Evolutionary conservation across 768 basidiomycete species (phyloP).

Genomic region (Hemileccinum impolitum): DNA sequence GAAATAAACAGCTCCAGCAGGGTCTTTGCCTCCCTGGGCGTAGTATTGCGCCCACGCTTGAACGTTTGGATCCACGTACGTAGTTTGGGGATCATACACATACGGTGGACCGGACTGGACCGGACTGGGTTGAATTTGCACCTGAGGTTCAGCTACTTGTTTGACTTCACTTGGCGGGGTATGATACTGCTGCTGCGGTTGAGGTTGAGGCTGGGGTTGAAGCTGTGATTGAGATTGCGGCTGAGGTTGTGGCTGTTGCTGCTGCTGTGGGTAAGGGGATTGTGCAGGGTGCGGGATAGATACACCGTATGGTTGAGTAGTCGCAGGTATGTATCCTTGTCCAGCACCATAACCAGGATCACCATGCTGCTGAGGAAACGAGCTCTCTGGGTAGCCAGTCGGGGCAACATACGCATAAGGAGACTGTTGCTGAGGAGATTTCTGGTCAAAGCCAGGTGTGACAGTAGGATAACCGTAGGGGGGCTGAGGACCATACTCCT

Average conservation of each 20-base stretch:
- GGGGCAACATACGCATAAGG: conserved; percentile 24
- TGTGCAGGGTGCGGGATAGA: conserved; percentile 26
- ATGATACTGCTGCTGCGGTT: conserved; percentile 24
- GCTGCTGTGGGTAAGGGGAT: conserved; percentile 32
- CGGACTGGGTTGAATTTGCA: conserved; percentile 11
- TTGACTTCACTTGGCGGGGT: conserved; percentile 5
- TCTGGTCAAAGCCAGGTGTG: conserved; percentile 41
- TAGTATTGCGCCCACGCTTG: conserved; percentile 90
- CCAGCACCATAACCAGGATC: conserved; percentile 22
- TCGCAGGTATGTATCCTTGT: conserved; percentile 20
- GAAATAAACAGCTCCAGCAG: conserved; percentile 78
- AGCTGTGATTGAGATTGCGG: conserved; percentile 31
- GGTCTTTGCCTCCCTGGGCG: conserved; percentile 71
- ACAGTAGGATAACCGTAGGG: conserved; percentile 45
- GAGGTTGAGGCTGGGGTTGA: conserved; percentile 29
- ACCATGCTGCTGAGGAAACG: conserved; percentile 26
- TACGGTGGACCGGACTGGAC: conserved; percentile 44
- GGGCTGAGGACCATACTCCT: conserved; percentile 36
- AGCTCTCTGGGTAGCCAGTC: conserved; percentile 23
- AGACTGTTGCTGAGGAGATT: conserved; percentile 32
- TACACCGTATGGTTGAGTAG: conserved; percentile 21
- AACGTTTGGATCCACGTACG: conserved; percentile 75
- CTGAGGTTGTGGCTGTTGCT: conserved; percentile 36
- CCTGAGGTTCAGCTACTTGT: conserved; percentile 11
- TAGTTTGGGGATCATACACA: conserved; percentile 58